These are phyloP conservation scores for Erucastrum elatum DNA, from an alignment of 345 rosid species.

Conservation along the genomic window DNA sequence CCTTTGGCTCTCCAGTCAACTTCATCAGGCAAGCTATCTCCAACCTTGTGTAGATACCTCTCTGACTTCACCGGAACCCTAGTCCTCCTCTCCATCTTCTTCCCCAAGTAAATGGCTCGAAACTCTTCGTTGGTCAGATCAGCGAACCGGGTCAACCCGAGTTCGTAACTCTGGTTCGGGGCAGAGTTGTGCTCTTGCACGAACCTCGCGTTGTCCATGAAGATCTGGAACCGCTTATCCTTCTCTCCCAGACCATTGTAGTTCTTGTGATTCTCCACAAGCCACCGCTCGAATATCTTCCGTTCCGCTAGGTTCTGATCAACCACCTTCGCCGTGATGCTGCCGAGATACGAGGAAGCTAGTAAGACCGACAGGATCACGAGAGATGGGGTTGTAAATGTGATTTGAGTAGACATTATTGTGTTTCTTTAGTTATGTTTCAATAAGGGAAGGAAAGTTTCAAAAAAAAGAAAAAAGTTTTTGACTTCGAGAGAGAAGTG, in stretches of 20 bases:
- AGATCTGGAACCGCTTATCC: constrained; percentile 42
- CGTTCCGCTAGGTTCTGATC: constrained; percentile 33
- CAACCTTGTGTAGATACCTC: constrained; percentile 41
- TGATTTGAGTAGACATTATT: constrained; percentile 10
- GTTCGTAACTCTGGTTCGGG: constrained; percentile 42
- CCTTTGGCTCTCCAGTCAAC: constrained; percentile 60
- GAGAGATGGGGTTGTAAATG: neutral
- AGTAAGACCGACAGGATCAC: constrained; percentile 9
- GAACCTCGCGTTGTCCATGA: constrained; percentile 39
- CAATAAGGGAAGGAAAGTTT: constrained; percentile 7
- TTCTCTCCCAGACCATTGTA: constrained; percentile 27
- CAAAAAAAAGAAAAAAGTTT: too few relatives aligned
- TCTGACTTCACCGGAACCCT: constrained; percentile 19
- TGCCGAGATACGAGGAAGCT: constrained; percentile 4
- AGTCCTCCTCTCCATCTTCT: constrained; percentile 16
- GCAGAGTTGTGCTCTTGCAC: constrained; percentile 55
- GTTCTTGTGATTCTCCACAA: constrained; percentile 47
- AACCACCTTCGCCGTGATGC: constrained; percentile 18
- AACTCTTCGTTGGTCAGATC: constrained; percentile 76
- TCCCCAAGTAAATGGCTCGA: constrained; percentile 47
- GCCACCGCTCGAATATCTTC: constrained; percentile 38
- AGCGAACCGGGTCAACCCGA: constrained; percentile 68
- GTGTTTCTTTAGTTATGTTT: neutral
- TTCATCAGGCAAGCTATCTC: constrained; percentile 39
- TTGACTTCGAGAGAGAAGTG: constrained; percentile 16